Base-by-base conservation (phyloP, 768 basidiomycete species). In the Auriscalpium microsporum region DNA sequence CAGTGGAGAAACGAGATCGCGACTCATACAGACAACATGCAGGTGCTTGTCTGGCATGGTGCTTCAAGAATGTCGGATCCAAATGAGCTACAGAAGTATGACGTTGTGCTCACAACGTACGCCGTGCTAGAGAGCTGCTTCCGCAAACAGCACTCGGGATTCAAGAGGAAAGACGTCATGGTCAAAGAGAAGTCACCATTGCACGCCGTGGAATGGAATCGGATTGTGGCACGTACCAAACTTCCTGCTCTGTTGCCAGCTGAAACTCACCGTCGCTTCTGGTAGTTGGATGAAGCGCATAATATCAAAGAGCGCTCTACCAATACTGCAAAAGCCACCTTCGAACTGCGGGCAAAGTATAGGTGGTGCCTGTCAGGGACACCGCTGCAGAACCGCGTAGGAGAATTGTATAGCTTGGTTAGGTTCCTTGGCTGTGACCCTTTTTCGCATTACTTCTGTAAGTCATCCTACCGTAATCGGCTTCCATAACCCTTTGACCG, bases 311-410 rank as follows among this genome's bases (percentile, higher is more conserved):
- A 98, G 66, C 83, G 95, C 4, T 73, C 83, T 4, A 94, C 91
- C 1, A 97, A 95, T 66, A 97, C 95, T 0, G 94, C 95, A 1
- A 97, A 95, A 69, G 94, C 94, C n/a, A 81, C 92, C 0, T 99
- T 99, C 67, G 88, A 93, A 54, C 75, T 99, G 10, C 70, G 85
- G 60, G 81, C 86, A 53, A 80, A 80, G 49, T 91, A 81, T 61
- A 83, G 82, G 57, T 99, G 96, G 96, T 99, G 96, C 71, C 75
- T 99, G 33, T 96, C 94, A 35, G 94, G 94, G 6, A 97, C 95
- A 7, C 95, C 95, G 0, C 74, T 99, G 9, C 95, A 99, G 69
- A 97, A 97, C 65, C 86, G 96, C 61, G 96, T 99, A n/a, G 96
- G 96, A 60, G 96, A 99, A 68, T 72, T 99, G 50, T 99, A 99